Evolutionary conservation across 2,329 filamentous ascomycete genomes (phyloP), one percentile per base, ranked within the genome.

Genomic region (Aspergillus flavus): DNA sequence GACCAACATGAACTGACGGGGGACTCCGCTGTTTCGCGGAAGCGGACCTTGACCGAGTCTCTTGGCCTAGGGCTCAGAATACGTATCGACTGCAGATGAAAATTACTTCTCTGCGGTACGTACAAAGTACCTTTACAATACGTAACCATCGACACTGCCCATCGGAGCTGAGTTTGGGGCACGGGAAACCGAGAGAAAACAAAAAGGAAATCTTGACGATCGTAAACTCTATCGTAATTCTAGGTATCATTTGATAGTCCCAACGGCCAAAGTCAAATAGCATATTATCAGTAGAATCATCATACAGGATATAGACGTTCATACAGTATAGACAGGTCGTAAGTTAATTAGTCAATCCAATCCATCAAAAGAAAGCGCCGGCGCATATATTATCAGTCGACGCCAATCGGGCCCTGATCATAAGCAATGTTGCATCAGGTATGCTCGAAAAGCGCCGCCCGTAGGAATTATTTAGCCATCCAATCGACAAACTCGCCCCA

Each of bases 401-500:
- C 57, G 32, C 41, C 62, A 61, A 34, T 53, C 26, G 30, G 34
- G 46, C 34, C 34, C 16, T 52, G 26, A 30, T 52, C 48, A 50
- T 50, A 50, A 30, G 48, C 48, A 52, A 52, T 32, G 46, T 50
- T 50, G 46, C 46, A 50, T 50, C 23, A 41, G 32, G 26, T 26
- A 53, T 11, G 26, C 34, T 12, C 43, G 48, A 52, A 32, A 52
- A 30, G 48, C 28, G 48, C 48, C n/a, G 48, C 34, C 50, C 36
- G 16, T 9, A 36, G 6, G 19, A 6, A 52, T 65, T 61, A 72
- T 28, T 65, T 63, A 7, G 69, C 73, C 74, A 76, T 76, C 61
- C 76, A 59, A 59, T 71, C 66, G 23, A 79, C 75, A 69, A 80
- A 80, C 14, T 76, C 75, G 14, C 58, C 58, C 79, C 78, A 80